Conservation (phyloP, 1,284 basidiomycete species). For the Fomitiporia mediterranea region DNA sequence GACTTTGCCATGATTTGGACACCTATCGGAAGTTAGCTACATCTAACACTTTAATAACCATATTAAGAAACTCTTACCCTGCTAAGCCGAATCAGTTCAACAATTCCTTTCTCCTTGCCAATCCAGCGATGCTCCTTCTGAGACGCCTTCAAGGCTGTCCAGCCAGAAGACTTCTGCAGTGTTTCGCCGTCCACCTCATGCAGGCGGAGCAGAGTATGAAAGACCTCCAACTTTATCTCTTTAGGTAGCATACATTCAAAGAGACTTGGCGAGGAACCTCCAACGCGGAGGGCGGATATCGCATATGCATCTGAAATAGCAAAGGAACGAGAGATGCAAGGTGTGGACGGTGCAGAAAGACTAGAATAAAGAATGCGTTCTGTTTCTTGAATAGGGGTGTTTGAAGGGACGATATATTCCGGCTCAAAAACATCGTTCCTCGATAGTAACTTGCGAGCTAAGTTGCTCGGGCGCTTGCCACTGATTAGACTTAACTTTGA, state of each 20-base stretch:
- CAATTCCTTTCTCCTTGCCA: constrained; percentile 64
- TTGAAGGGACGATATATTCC: constrained; percentile 8
- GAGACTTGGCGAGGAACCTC: constrained; percentile 30
- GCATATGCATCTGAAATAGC: not conserved
- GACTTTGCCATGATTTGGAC: constrained; percentile 71
- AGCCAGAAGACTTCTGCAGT: constrained; percentile 39
- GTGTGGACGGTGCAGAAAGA: constrained; percentile 14
- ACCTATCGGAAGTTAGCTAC: constrained; percentile 48
- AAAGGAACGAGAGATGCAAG: constrained; percentile 6
- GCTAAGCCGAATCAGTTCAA: constrained; percentile 76
- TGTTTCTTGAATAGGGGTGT: not conserved
- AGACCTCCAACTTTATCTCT: constrained; percentile 68
- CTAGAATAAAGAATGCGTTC: constrained; percentile 12
- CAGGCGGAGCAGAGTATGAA: constrained; percentile 48
- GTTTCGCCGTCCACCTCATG: constrained; percentile 52
- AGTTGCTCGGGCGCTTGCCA: constrained; percentile 40
- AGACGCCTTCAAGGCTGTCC: constrained; percentile 54
- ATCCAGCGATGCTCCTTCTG: constrained; percentile 61
- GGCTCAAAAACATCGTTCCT: constrained; percentile 31
- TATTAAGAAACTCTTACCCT: constrained; percentile 53
- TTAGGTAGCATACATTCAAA: constrained; percentile 68
- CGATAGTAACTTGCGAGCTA: constrained; percentile 52
- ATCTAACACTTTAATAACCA: constrained; percentile 22
- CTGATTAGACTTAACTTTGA: constrained; percentile 43
- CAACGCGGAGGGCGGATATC: not conserved